Evolutionary conservation across 768 basidiomycete species (phyloP), one percentile per base, ranked within the genome.

Genomic region (Leccinum uliginosum): DNA sequence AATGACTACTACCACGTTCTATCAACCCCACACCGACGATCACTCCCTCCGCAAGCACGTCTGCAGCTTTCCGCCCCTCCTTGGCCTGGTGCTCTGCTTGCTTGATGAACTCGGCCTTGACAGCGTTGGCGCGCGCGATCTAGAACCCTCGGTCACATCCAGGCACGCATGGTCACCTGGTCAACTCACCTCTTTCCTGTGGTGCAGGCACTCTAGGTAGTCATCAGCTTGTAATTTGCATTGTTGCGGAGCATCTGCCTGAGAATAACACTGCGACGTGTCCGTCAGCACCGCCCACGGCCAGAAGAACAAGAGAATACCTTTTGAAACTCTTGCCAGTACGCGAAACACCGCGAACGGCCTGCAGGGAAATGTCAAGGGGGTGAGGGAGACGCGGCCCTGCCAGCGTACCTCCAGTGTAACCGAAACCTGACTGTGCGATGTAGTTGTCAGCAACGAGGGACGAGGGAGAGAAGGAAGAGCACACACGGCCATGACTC

Each of bases 131-230:
- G 63, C 91, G 78, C 7, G 77, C 77, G 69, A 82, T 81, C 85
- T 86, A 59, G 6, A 51, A 51, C 1, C 40, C n/a, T 48, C 50
- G 27, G 45, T 26, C n/a, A 27, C 12, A 23, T 11, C 35, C 51
- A 59, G 45, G 14, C 21, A 30, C 45, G 1, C 49, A 12, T 19
- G 19, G 12, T 19, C 11, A 17, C 5, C 34, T 6, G 34, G 34
- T 10, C 34, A 34, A 29, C 83, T 67, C 61, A 93, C 95, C 84
- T 93, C 92, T 74, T 94, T 89, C 26, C 82, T 84, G 67, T 87
- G 84, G 70, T 96, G 93, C 56, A 98, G 74, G 71, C 95, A 97
- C 70, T 95, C 93, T 54, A 95, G 68, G 74, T 98, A 98, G 72
- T 96, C 94, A 60, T 88, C 89, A 51, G 82, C 83, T 59, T 83